Evolutionary conservation across 208 protist species (phyloP), one percentile per base, ranked within the genome.

Genomic region (Zelonia costaricensis): DNA sequence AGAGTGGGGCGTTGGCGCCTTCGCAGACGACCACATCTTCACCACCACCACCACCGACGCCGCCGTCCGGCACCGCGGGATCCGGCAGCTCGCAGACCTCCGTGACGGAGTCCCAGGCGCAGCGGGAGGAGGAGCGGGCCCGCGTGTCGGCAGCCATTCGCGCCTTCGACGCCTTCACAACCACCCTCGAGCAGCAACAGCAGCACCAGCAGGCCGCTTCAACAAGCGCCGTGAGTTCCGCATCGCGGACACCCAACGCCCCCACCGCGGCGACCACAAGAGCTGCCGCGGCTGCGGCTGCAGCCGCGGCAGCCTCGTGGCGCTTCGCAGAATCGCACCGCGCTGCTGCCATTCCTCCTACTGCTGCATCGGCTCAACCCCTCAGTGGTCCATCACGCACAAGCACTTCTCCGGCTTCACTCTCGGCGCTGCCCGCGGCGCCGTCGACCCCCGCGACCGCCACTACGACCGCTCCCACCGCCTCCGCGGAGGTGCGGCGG

Each of bases 111-210:
- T 4, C 33, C 33, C 33, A 10, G 7, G 33, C 4, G 33, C 7
- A 4, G 33, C 7, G 7, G 33, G 18, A 18, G 20, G 52, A 57
- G 9, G 68, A 70, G 54, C 43, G 45, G 27, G 53, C 23, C 4
- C 68, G 68, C 18, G 69, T 80, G 13, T 73, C 68, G 2, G 59
- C 39, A 18, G 65, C 65, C 22, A 69, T 82, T 30, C 47, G 33
- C 0, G 70, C 66, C 6, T 82, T 82, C 30, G 70, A 73, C 44
- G 60, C 62, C 36, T 77, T 77, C 52, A 61, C 69, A 20, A 55
- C 55, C 5, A 30, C 53, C 7, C 36, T 70, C 36, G 56, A 40
- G 45, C 39, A 55, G 49, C n/a, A n/a, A n/a, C n/a, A n/a, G n/a
- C n/a, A 57, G 20, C 42, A 47, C 8, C 56, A 35, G 8, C 42